These are phyloP conservation scores for Colletotrichum truncatum DNA, from an alignment of 2,329 filamentous ascomycete species.

Conservation along the genomic window DNA sequence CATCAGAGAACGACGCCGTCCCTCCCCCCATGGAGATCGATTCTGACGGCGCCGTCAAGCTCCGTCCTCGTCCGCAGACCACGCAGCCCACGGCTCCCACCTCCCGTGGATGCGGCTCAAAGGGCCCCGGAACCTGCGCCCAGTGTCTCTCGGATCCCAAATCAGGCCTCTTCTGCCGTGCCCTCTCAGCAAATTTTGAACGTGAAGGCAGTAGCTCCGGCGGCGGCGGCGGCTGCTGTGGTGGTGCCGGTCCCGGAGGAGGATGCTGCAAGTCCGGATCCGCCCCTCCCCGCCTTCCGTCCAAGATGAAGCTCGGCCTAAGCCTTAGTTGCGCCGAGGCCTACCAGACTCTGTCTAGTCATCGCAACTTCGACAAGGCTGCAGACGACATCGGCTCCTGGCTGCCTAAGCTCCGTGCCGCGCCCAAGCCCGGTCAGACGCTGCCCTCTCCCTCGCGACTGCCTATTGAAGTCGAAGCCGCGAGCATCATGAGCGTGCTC, in stretches of 20 bases:
- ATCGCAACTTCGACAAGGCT: conserved; percentile 79
- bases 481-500: conserved; percentile 86
- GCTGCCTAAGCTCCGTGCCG: conserved; percentile 77
- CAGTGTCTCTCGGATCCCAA: conserved; percentile 82
- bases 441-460: conserved; percentile 47
- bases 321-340: conserved; percentile 80
- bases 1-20: conserved; percentile 68
- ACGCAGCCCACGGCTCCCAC: conserved; percentile 41
- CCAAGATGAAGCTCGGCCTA: conserved; percentile 51
- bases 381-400: conserved; percentile 79
- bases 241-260: conserved; percentile 65
- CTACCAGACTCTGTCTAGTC: conserved; percentile 81
- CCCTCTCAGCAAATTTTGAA: conserved; percentile 74
- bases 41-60: conserved; percentile 67
- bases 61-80: conserved; percentile 50
- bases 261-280: conserved; percentile 71
- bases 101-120: conserved; percentile 63
- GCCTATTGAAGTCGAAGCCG: conserved; percentile 82
- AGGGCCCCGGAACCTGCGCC: conserved; percentile 80
- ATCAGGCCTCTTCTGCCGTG: conserved; percentile 84
- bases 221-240: conserved; percentile 64
- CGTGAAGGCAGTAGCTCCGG: conserved; percentile 46
- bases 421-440: conserved; percentile 48
- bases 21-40: conserved; percentile 65
- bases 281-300: conserved; percentile 36